A percentile compares a stretch with the other conserved stretches of the same genome.
These are phyloP conservation scores for Apiosordaria backusii DNA, from an alignment of 495 filamentous ascomycete genomes.

Conservation along the genomic window DNA sequence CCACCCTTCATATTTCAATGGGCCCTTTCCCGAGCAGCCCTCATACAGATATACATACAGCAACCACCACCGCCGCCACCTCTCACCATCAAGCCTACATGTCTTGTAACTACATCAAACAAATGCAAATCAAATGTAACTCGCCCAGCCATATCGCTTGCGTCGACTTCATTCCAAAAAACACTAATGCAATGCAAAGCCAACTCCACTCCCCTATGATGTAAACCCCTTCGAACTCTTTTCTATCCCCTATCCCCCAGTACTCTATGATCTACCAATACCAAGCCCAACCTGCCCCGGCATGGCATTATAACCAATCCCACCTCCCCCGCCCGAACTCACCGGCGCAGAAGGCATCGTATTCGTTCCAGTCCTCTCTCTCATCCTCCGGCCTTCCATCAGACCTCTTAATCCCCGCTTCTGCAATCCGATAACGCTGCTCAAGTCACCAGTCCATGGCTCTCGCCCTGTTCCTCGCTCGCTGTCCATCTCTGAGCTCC, in stretches of 20 bases:
- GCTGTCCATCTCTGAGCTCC: slow-evolving; percentile 43
- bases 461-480: slow-evolving; percentile 41
- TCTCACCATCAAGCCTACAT: neutral
- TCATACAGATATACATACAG: neutral
- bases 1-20: neutral
- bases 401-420: slow-evolving; percentile 87
- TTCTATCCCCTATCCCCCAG: neutral
- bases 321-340: neutral
- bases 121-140: neutral
- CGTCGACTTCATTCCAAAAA: neutral
- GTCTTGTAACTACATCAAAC: neutral
- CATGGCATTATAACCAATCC: slow-evolving; percentile 4
- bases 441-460: slow-evolving; percentile 79
- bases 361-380: slow-evolving; percentile 55
- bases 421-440: slow-evolving; percentile 92
- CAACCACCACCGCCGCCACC: neutral
- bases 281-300: slow-evolving; percentile 23
- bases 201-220: neutral
- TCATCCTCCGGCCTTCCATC: slow-evolving; percentile 89
- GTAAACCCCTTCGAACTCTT: neutral
- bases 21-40: neutral
- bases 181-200: neutral
- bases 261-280: slow-evolving; percentile 22
- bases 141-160: neutral
- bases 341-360: neutral